These are phyloP conservation scores for Fusarium zealandicum DNA, from an alignment of 2,329 filamentous ascomycete species.

Conservation along the genomic window DNA sequence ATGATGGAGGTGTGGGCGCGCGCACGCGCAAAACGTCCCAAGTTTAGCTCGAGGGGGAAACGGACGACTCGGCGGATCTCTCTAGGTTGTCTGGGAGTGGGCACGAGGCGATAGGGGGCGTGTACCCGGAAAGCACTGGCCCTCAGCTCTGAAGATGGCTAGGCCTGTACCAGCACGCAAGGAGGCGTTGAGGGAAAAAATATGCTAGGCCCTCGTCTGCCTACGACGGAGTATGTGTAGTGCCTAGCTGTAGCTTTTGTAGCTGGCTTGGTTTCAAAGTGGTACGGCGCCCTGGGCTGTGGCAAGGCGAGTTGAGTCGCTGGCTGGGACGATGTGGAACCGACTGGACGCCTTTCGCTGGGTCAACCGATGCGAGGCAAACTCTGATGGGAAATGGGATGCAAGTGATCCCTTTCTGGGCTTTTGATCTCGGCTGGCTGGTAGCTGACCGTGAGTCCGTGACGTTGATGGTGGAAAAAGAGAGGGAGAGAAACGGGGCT, in stretches of 20 bases:
- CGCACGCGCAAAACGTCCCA: conserved; percentile 40
- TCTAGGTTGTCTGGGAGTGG: conserved; percentile 22
- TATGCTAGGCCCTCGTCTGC: conserved; percentile 34
- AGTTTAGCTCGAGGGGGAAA: conserved; percentile 37
- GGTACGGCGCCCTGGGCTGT: conserved; percentile 10
- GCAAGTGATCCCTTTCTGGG: conserved; percentile 6
- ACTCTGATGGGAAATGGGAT: conserved; percentile 35
- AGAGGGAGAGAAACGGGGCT: conserved; percentile 9
- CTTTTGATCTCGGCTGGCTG: conserved; percentile 18
- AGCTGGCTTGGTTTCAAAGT: background rate
- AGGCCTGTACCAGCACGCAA: conserved; percentile 37
- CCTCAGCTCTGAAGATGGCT: conserved; percentile 12
- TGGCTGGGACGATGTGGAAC: conserved; percentile 34
- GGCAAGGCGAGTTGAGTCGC: conserved; percentile 21
- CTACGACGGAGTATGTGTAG: conserved; percentile 28
- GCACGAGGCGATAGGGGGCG: conserved; percentile 20
- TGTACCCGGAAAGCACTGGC: conserved; percentile 31
- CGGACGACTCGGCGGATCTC: conserved; percentile 37
- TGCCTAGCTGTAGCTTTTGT: conserved; percentile 20
- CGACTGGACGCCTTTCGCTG: conserved; percentile 39
- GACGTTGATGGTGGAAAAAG: background rate
- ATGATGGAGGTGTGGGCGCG: conserved; percentile 41
- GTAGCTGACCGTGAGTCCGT: background rate
- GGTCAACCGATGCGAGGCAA: conserved; percentile 39
- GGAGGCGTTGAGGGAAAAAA: conserved; percentile 32